These are phyloP conservation scores for Aspergillus cavernicola DNA, from an alignment of 495 filamentous ascomycete species.

Conservation along the genomic window DNA sequence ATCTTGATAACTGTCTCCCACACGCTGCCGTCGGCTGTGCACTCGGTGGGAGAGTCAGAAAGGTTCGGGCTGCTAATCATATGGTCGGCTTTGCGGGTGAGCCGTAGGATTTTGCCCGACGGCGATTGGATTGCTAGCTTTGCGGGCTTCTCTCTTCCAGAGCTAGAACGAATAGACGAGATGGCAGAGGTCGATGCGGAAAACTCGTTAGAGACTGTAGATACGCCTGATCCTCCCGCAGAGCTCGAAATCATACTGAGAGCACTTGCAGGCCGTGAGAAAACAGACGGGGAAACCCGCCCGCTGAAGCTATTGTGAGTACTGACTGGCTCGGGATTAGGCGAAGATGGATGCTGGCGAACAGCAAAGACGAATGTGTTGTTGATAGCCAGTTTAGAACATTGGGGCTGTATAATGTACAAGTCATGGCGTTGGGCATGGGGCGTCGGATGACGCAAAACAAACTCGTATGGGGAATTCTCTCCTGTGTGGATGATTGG, in stretches of 20 bases:
- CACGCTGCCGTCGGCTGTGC: conserved; percentile 67
- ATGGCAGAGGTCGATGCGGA: conserved; percentile 46
- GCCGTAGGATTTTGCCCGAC: conserved; percentile 86
- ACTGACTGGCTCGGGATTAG: conserved; percentile 46
- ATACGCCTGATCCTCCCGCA: conserved; percentile 36
- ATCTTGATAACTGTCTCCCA: conserved; percentile 99
- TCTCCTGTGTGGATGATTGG: conserved; percentile 86
- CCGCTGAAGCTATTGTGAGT: conserved; percentile 40
- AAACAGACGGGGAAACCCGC: conserved; percentile 62
- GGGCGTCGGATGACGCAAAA: conserved; percentile 90
- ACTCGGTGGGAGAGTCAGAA: conserved; percentile 44
- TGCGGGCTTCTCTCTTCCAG: conserved; percentile 73
- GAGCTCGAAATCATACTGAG: conserved; percentile 69
- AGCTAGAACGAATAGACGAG: conserved; percentile 51
- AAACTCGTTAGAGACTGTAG: conserved; percentile 41
- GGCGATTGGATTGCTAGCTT: conserved; percentile 95
- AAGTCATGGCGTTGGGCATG: conserved; percentile 95
- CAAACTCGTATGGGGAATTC: conserved; percentile 90
- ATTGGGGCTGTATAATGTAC: conserved; percentile 94
- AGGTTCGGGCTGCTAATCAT: conserved; percentile 47
- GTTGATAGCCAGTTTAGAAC: conserved; percentile 77
- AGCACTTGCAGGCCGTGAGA: conserved; percentile 70
- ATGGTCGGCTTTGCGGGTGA: conserved; percentile 84
- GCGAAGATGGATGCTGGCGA: conserved; percentile 81
- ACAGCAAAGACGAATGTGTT: conserved; percentile 98